Evolutionary conservation across 2,329 filamentous ascomycete genomes (phyloP).

Genomic region (Monosporascus sp.): DNA sequence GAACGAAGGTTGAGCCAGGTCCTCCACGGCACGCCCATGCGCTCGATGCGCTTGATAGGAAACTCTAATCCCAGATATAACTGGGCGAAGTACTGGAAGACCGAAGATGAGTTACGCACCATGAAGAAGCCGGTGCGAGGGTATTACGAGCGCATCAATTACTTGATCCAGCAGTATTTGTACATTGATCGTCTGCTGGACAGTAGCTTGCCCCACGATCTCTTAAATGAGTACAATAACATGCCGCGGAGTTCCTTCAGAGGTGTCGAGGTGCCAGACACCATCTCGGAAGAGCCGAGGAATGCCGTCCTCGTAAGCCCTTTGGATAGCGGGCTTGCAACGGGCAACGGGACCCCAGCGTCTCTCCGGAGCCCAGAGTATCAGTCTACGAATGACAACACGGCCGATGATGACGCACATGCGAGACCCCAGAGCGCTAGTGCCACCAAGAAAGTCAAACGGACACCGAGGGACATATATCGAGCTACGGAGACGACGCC

Average conservation of each 20-base stretch:
- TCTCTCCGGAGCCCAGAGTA: conserved; percentile 6
- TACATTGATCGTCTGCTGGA: conserved; percentile 90
- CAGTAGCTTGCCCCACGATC: conserved; percentile 83
- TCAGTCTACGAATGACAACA: conserved; percentile 1
- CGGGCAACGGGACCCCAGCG: not conserved
- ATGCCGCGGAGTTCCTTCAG: conserved; percentile 50
- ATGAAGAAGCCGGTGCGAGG: conserved; percentile 72
- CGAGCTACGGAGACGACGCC: conserved; percentile 66
- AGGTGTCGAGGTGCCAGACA: conserved; percentile 59
- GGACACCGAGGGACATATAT: conserved; percentile 83
- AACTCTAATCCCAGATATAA: conserved; percentile 80
- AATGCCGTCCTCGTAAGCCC: conserved; percentile 11
- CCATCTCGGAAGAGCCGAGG: conserved; percentile 66
- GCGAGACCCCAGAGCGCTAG: conserved; percentile 3
- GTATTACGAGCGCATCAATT: conserved; percentile 89
- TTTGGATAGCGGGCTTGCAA: not conserved
- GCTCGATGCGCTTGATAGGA: conserved; percentile 82
- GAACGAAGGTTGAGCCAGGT: conserved; percentile 56
- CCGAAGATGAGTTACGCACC: conserved; percentile 63
- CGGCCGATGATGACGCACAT: conserved; percentile 6
- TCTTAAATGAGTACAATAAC: conserved; percentile 83
- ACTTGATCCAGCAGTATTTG: conserved; percentile 82
- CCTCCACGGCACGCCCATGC: conserved; percentile 65
- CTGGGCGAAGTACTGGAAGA: conserved; percentile 85
- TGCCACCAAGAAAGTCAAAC: conserved; percentile 53